Evolutionary conservation across 2,329 filamentous ascomycete species (phyloP).

Genomic region (Alternaria solani): DNA sequence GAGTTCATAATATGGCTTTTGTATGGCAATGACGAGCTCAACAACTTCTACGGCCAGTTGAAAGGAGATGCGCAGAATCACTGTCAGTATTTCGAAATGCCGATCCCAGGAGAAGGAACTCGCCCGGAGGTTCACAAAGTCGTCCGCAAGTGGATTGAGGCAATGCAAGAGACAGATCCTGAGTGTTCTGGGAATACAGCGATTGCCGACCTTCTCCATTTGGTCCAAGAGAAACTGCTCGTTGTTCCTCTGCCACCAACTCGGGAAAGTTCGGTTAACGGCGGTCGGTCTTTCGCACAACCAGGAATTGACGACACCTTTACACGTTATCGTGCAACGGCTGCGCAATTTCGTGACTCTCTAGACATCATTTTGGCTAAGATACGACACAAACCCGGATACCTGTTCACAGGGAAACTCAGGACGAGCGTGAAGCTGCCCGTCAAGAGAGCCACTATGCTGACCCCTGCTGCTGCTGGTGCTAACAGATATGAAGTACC

Average conservation of each 20-base stretch:
- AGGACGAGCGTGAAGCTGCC: slow-evolving; percentile 9
- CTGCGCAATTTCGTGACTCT: slow-evolving; percentile 16
- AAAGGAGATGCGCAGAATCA: neutral
- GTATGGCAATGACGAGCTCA: slow-evolving; percentile 20
- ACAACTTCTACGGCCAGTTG: slow-evolving; percentile 8
- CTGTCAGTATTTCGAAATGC: slow-evolving; percentile 12
- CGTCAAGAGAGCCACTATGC: neutral
- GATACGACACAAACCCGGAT: neutral
- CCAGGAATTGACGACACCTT: slow-evolving; percentile 2
- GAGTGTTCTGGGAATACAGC: neutral
- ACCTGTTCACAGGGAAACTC: slow-evolving; percentile 12
- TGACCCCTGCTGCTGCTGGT: neutral
- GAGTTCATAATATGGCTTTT: slow-evolving; percentile 38
- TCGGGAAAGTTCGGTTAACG: slow-evolving; percentile 2
- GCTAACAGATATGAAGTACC: too few relatives aligned
- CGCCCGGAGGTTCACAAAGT: slow-evolving; percentile 4
- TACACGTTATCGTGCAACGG: slow-evolving; percentile 21
- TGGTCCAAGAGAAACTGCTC: too few relatives aligned
- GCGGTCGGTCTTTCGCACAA: neutral
- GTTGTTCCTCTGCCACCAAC: slow-evolving; percentile 4
- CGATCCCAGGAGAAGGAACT: neutral
- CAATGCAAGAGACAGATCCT: slow-evolving; percentile 8
- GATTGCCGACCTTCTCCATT: too few relatives aligned
- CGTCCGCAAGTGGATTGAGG: slow-evolving; percentile 16
- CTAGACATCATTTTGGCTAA: slow-evolving; percentile 18